Percentiles rank a stretch among this genome's conserved stretches.
phyloP scores from a whole-genome alignment of 169 alveolate genomes.

The Plasmodium billcollinsi region DNA sequence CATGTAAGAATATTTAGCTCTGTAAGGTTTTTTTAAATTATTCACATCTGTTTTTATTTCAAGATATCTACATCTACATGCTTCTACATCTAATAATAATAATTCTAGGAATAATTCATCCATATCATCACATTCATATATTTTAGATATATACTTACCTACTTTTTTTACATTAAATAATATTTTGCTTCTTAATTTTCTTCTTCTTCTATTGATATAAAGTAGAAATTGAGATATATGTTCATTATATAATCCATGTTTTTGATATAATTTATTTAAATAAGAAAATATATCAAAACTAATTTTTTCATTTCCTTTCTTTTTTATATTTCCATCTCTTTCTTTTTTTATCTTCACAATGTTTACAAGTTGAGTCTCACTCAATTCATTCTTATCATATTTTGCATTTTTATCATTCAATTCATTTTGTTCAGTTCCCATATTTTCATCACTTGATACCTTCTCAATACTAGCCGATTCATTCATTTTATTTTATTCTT shows the following conservation, averaged over 20 bases:
- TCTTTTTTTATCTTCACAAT: neutral
- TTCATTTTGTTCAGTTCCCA: neutral
- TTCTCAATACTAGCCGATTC: neutral
- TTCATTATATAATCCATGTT: conserved; percentile 39
- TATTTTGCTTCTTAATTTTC: conserved; percentile 19
- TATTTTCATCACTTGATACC: neutral
- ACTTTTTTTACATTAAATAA: conserved; percentile 42
- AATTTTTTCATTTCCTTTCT: conserved; percentile 5
- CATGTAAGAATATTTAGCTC: conserved; percentile 40
- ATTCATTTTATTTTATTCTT: too few relatives aligned
- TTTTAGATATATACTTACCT: conserved; percentile 28
- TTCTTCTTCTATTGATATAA: conserved; percentile 44
- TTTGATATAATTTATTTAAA: conserved; percentile 31
- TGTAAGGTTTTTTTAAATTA: conserved; percentile 40
- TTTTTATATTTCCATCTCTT: neutral
- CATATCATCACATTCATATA: conserved; percentile 28
- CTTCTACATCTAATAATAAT: conserved; percentile 56
- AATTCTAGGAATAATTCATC: conserved; percentile 49
- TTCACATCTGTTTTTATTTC: conserved; percentile 63
- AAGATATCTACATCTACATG: conserved; percentile 54
- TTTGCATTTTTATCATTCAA: neutral
- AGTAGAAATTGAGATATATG: conserved; percentile 19
- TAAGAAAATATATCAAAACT: conserved; percentile 45
- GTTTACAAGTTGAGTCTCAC: neutral
- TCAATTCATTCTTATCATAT: neutral